A percentile compares a stretch with the other conserved stretches of the same genome.
phyloP scores from a whole-genome alignment of 148 eudicot species.

The Limonium bicolor region DNA sequence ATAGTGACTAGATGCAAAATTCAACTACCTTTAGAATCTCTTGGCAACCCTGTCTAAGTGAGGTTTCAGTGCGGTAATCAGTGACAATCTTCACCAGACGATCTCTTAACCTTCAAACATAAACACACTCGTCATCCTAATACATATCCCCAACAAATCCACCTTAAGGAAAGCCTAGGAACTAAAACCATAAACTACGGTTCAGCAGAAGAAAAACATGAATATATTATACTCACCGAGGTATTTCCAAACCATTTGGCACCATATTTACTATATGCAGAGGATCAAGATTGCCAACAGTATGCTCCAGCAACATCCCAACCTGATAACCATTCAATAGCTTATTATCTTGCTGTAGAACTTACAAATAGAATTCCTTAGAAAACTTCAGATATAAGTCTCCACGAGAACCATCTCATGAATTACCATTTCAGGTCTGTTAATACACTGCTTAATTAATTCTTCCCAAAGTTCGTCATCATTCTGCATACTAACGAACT shows the following conservation, averaged over 20 bases:
- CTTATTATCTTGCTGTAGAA: neutral
- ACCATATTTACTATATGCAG: constrained; percentile 86
- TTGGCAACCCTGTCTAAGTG: constrained; percentile 92
- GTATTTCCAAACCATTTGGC: constrained; percentile 89
- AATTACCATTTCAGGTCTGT: constrained; percentile 98
- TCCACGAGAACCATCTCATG: too few species aligned
- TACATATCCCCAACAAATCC: too few species aligned
- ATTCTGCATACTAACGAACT: constrained; percentile 86
- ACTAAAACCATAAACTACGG: neutral
- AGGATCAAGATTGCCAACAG: constrained; percentile 95
- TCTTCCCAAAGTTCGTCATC: constrained; percentile 99
- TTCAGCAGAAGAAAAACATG: neutral
- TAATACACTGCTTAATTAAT: constrained; percentile 58
- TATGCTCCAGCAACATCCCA: constrained; percentile 88
- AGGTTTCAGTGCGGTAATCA: constrained; percentile 93
- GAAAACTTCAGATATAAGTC: too few species aligned
- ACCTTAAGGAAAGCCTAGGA: too few species aligned
- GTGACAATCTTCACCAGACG: constrained; percentile 86
- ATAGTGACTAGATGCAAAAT: too few species aligned
- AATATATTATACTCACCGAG: constrained; percentile 44
- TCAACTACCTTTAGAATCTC: constrained; percentile 75
- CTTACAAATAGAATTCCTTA: neutral
- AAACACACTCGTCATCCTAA: too few species aligned
- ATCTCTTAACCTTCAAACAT: constrained; percentile 64
- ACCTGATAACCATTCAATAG: constrained; percentile 29